phyloP scores from a whole-genome alignment of 345 rosid species.

The Eucalyptus cladocalyx region DNA sequence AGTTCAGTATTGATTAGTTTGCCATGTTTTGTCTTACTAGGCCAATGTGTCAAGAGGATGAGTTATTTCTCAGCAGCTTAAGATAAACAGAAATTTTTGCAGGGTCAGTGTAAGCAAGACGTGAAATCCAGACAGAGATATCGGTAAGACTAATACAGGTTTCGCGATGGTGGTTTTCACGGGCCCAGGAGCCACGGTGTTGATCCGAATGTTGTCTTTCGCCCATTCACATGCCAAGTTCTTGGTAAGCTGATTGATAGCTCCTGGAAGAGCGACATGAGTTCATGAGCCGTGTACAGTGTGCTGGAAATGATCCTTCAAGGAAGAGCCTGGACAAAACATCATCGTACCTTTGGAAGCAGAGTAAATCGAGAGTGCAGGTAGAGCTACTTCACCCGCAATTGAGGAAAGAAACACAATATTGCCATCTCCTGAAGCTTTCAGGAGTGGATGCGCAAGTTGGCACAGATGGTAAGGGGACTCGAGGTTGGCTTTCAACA shows the following conservation, averaged over 20 bases:
- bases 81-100: neutral
- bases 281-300: neutral
- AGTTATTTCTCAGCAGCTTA: neutral
- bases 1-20: neutral
- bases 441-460: constrained; percentile 29
- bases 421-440: constrained; percentile 31
- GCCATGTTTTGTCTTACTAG: neutral
- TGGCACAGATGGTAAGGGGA: constrained; percentile 35
- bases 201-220: constrained; percentile 26
- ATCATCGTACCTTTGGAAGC: constrained; percentile 26
- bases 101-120: neutral
- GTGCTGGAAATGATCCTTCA: constrained; percentile 11
- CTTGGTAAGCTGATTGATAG: constrained; percentile 28
- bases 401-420: constrained; percentile 37
- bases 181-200: constrained; percentile 26
- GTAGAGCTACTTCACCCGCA: constrained; percentile 7
- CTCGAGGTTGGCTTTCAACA: constrained; percentile 29
- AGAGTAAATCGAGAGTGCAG: constrained; percentile 12
- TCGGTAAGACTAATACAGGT: neutral
- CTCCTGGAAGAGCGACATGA: constrained; percentile 2
- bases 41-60: neutral
- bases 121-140: neutral
- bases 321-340: neutral
- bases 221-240: constrained; percentile 50
- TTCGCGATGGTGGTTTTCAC: constrained; percentile 12